A percentile compares a stretch with the other conserved stretches of the same genome.
Evolutionary conservation across 2,329 filamentous ascomycete species (phyloP).

Genomic region (Botryosphaeria dothidea): DNA sequence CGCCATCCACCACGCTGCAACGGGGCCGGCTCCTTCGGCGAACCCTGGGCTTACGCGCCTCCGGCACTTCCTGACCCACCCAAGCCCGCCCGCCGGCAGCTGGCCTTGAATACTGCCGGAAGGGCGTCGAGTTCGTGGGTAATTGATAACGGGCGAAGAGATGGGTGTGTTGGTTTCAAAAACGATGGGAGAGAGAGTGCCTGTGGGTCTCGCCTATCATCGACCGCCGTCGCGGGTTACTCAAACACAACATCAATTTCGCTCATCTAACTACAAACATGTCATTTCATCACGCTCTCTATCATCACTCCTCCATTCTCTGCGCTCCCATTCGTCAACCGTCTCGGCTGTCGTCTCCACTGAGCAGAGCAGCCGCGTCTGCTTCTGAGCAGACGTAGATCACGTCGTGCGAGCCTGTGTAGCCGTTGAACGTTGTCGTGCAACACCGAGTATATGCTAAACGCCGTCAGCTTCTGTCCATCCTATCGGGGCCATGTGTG

Average conservation of each 20-base stretch:
- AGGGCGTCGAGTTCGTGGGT: neutral
- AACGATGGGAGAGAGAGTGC: too few species aligned
- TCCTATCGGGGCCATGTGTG: neutral
- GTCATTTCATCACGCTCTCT: neutral
- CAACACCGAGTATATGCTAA: slow-evolving; percentile 88
- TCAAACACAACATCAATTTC: neutral
- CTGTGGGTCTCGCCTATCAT: neutral
- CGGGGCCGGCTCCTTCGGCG: neutral
- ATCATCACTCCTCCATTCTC: neutral
- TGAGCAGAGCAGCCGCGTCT: slow-evolving; percentile 71
- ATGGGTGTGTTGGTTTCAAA: neutral
- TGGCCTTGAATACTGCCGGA: too few species aligned
- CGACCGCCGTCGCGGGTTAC: neutral
- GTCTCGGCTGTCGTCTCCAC: neutral
- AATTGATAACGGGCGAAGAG: neutral
- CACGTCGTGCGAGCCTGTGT: slow-evolving; percentile 82
- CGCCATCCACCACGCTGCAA: neutral
- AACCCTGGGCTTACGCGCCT: too few species aligned
- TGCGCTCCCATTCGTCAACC: neutral
- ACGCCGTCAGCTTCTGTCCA: neutral
- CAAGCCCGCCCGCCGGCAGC: too few species aligned
- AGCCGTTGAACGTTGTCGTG: slow-evolving; percentile 91
- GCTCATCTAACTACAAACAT: neutral
- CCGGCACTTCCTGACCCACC: too few species aligned
- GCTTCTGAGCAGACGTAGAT: slow-evolving; percentile 90